Evolutionary conservation across 768 basidiomycete genomes (phyloP).

Genomic region (Harrya chromipes): DNA sequence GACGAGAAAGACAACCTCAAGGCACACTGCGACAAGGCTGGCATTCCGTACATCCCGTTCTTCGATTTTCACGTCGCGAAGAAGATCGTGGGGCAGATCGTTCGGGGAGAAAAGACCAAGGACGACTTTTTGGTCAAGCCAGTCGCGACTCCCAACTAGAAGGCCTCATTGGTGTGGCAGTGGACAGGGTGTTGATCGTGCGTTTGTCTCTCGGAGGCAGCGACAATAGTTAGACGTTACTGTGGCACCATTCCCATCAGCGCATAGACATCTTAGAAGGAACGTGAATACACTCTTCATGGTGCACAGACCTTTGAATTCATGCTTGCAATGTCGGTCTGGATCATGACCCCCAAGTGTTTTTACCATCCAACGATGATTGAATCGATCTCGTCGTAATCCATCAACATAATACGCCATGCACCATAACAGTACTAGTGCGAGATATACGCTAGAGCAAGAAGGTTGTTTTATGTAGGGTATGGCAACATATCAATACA

Average conservation of each 20-base stretch:
- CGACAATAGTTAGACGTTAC: too few species aligned
- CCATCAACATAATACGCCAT: neutral
- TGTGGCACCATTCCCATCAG: too few species aligned
- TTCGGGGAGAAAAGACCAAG: slow-evolving; percentile 52
- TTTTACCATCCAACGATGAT: neutral
- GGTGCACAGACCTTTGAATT: too few species aligned
- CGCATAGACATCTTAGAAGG: slow-evolving; percentile 1
- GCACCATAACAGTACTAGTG: neutral
- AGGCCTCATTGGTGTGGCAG: neutral
- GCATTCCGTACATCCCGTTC: slow-evolving; percentile 80
- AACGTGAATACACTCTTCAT: too few species aligned
- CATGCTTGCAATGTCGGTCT: too few species aligned
- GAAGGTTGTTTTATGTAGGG: neutral
- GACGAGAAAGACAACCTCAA: slow-evolving; percentile 81
- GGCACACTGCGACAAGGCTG: slow-evolving; percentile 73
- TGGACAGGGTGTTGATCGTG: neutral
- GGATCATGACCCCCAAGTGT: neutral
- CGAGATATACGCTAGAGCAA: slow-evolving; percentile 1
- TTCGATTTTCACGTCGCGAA: slow-evolving; percentile 63
- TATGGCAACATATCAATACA: neutral
- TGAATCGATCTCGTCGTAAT: neutral
- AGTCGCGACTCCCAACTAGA: neutral
- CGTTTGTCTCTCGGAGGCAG: neutral
- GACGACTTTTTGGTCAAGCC: slow-evolving; percentile 21
- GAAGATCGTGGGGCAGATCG: slow-evolving; percentile 60